Evolutionary conservation across 2,329 filamentous ascomycete genomes (phyloP), one percentile per base, ranked within the genome.

Genomic region (Pseudogymnoascus sp.): DNA sequence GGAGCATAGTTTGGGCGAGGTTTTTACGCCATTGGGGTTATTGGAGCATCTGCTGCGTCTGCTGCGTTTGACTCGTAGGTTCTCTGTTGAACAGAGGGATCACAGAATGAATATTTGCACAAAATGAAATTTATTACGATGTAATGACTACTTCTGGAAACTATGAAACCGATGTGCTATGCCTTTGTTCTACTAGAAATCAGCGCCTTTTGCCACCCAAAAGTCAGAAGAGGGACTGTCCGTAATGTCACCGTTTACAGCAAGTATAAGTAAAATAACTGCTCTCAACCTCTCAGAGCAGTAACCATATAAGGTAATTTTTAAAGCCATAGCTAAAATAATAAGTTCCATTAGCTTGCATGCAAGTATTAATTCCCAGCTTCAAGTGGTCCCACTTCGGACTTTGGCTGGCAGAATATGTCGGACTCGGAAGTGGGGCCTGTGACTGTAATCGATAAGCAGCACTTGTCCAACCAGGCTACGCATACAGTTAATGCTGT

Each of bases 1-100:
- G 49, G 49, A 55, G 49, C 28, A 55, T 55, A 33, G 49, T 55
- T 55, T 55, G 25, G 45, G 49, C 49, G 49, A 55, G 49, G n/a
- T 33, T 55, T 43, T 55, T 55, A 9, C 49, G 49, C 49, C 33
- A 55, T 33, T 55, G 49, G 49, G 45, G 25, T 55, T 55, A 55
- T 55, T 33, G 49, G 49, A 33, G 49, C 28, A 21, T 55, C 16
- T 55, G 49, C n/a, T 55, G 28, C 49, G 49, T 55, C 16, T 33
- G 49, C n/a, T 55, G 28, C 49, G n/a, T 55, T 9, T 55, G 28
- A 14, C 49, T 55, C 25, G 49, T 11, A 9, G 49, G 14, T 55
- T 33, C 49, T 55, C 33, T 55, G 49, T 55, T 33, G 25, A 55
- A 55, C 49, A 18, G 12, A 55, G 49, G 21, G 9, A 55, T 33